These are phyloP conservation scores for Ampelomyces quisqualis DNA, from an alignment of 2,329 filamentous ascomycete genomes.

Conservation along the genomic window DNA sequence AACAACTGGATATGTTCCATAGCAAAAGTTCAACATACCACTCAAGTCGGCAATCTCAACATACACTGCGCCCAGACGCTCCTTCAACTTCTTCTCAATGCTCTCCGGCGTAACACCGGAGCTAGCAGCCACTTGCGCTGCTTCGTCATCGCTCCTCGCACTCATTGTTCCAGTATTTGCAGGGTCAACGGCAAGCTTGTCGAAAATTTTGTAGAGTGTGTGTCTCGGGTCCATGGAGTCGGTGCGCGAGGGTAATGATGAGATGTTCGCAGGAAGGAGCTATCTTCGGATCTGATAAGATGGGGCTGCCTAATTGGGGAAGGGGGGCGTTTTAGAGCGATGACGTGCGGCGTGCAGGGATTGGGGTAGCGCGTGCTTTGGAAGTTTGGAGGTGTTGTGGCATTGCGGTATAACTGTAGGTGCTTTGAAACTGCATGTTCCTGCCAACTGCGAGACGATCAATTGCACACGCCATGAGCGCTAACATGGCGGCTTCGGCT, in stretches of 20 bases:
- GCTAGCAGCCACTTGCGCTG: conserved; percentile 56
- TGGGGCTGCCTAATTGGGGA: no score
- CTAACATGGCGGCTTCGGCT: conserved; percentile 47
- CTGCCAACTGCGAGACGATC: conserved; percentile 36
- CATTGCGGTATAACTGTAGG: neutral
- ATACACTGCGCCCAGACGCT: conserved; percentile 71
- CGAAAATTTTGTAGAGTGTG: conserved; percentile 38
- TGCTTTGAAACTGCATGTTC: conserved; percentile 32
- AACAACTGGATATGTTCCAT: no score
- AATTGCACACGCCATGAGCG: conserved; percentile 42
- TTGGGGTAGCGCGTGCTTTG: neutral
- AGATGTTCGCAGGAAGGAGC: conserved; percentile 13
- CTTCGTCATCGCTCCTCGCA: conserved; percentile 47
- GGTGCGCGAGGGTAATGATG: conserved; percentile 11
- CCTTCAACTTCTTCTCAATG: conserved; percentile 67
- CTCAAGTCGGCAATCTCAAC: conserved; percentile 92
- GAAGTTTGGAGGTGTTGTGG: conserved; percentile 3
- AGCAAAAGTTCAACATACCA: conserved; percentile 60
- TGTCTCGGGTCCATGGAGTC: conserved; percentile 36
- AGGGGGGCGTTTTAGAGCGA: no score
- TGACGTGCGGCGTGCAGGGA: conserved; percentile 22
- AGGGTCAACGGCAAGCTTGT: conserved; percentile 26
- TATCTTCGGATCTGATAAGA: conserved; percentile 44
- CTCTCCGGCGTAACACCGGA: conserved; percentile 69
- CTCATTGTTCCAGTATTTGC: conserved; percentile 40